Percentiles rank a stretch among this genome's conserved stretches.
phyloP scores from a whole-genome alignment of 228 moss, liverwort and hornwort species.

The Sphagnum fallax region DNA sequence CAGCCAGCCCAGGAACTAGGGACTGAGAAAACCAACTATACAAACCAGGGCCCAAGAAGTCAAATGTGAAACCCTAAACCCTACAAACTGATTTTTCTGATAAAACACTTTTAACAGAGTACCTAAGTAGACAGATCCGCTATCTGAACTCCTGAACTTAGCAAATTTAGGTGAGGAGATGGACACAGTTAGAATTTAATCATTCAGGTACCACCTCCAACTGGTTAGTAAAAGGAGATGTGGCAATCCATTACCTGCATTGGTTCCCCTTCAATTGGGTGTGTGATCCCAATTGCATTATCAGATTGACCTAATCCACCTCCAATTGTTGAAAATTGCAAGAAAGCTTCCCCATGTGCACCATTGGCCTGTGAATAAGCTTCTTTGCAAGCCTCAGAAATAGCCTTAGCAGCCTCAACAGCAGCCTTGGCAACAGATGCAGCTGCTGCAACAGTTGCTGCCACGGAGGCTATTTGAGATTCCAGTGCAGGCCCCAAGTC shows the following conservation, averaged over 20 bases:
- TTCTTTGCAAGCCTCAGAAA: constrained; percentile 50
- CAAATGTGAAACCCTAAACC: too few species aligned
- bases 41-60: too few species aligned
- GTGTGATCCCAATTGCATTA: constrained; percentile 1
- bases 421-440: constrained; percentile 68
- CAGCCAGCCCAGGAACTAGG: too few species aligned
- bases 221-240: too few species aligned
- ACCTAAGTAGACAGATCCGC: too few species aligned
- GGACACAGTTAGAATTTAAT: too few species aligned
- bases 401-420: constrained; percentile 60
- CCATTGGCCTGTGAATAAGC: constrained; percentile 43
- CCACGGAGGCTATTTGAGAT: constrained; percentile 49
- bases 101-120: too few species aligned
- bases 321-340: not conserved
- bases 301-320: constrained; percentile 11
- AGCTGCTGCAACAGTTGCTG: constrained; percentile 63
- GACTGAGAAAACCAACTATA: too few species aligned
- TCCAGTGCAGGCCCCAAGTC: constrained; percentile 47
- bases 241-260: constrained; percentile 1
- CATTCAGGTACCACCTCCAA: too few species aligned
- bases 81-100: too few species aligned
- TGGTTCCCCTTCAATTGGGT: not conserved
- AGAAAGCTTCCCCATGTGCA: constrained; percentile 6
- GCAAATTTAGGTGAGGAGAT: too few species aligned
- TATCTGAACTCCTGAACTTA: too few species aligned